Evolutionary conservation across 148 eudicot species (phyloP).

Genomic region (Drosera capensis): DNA sequence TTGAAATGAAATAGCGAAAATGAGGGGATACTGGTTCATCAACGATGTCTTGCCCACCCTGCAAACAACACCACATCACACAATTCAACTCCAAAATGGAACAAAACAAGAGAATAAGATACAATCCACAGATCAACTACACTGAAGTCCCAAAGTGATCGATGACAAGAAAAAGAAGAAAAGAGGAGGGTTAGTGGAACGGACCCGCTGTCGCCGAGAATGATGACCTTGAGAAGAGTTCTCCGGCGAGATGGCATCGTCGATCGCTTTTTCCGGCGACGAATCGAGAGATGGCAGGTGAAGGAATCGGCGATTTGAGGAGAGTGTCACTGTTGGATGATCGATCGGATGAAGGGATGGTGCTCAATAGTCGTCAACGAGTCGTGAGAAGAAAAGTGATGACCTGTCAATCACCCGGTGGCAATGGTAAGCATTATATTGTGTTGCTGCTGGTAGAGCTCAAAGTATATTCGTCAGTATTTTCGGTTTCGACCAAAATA

Average conservation of each 20-base stretch:
- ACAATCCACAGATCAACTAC: neutral
- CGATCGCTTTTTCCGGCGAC: conserved; percentile 1
- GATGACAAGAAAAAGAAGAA: neutral
- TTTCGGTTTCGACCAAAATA: too few relatives aligned
- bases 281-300: too few relatives aligned
- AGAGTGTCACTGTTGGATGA: too few relatives aligned
- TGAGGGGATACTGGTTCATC: conserved; percentile 91
- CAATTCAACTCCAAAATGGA: neutral
- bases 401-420: too few relatives aligned
- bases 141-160: neutral
- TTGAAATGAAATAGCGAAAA: conserved; percentile 1
- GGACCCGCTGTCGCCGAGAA: conserved; percentile 98
- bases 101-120: neutral
- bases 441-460: too few relatives aligned
- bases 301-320: too few relatives aligned
- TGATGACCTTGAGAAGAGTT: conserved; percentile 88
- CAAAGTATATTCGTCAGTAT: too few relatives aligned
- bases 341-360: too few relatives aligned
- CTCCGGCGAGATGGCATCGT: conserved; percentile 81
- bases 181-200: neutral
- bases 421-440: too few relatives aligned
- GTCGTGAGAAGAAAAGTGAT: too few relatives aligned
- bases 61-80: conserved; percentile 17
- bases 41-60: conserved; percentile 96
- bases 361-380: too few relatives aligned